Conservation (phyloP, 176 grass and related monocot genomes). For the Avena atlantica region DNA sequence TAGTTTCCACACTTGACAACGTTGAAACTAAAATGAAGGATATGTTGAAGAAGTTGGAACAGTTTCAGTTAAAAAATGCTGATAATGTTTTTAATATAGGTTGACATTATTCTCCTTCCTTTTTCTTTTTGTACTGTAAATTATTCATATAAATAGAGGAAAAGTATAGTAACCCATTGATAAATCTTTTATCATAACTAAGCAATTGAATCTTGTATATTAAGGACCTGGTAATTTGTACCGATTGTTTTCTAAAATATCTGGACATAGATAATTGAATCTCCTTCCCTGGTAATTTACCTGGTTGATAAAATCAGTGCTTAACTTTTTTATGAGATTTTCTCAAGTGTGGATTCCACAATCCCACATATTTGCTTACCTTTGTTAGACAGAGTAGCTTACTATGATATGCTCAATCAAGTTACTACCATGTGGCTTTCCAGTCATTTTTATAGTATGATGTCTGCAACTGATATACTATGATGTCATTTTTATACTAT, state of each 20-base stretch:
- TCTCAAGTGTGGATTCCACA: background rate
- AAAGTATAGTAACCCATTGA: background rate
- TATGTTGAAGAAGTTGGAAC: slow-evolving; percentile 74
- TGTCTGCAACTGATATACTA: background rate
- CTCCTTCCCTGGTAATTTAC: slow-evolving; percentile 32
- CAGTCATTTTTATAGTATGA: background rate
- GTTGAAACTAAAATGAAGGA: slow-evolving; percentile 80
- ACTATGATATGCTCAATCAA: background rate
- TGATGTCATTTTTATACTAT: no score
- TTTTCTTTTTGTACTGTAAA: slow-evolving; percentile 32
- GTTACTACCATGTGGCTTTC: slow-evolving; percentile 27
- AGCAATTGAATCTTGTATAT: slow-evolving; percentile 34
- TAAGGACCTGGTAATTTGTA: slow-evolving; percentile 20
- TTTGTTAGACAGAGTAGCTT: background rate
- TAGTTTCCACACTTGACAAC: slow-evolving; percentile 63
- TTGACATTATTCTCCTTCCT: slow-evolving; percentile 43
- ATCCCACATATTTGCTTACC: background rate
- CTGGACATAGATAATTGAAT: slow-evolving; percentile 9
- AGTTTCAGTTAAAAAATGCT: slow-evolving; percentile 86
- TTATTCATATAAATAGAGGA: slow-evolving; percentile 27
- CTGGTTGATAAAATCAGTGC: background rate
- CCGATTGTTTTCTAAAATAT: background rate
- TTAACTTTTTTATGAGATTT: background rate
- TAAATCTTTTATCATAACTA: slow-evolving; percentile 7
- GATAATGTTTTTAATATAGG: slow-evolving; percentile 98